phyloP scores from a whole-genome alignment of 106 monocot genomes.

The Apostasia shenzhenica region DNA sequence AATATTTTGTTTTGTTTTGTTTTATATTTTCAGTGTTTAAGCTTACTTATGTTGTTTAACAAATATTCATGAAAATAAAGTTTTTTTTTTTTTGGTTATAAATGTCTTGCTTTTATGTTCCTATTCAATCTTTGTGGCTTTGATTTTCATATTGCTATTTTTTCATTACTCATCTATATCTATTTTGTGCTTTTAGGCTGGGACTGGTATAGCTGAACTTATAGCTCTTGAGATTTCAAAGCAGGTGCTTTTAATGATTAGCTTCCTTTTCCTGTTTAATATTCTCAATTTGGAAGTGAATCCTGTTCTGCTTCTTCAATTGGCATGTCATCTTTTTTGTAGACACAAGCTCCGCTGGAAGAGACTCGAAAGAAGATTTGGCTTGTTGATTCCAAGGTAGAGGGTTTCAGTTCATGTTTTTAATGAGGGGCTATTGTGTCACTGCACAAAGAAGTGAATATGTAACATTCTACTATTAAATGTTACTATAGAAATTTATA shows the following conservation, averaged over 20 bases:
- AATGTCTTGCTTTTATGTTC: not conserved
- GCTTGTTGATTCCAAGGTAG: constrained; percentile 97
- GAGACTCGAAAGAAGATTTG: constrained; percentile 91
- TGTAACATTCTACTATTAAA: no score
- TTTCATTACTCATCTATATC: not conserved
- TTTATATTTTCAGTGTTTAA: not conserved
- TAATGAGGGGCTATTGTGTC: not conserved
- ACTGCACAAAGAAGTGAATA: no score
- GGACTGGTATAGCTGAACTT: constrained; percentile 80
- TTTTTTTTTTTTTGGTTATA: not conserved
- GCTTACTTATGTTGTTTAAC: not conserved
- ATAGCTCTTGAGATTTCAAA: constrained; percentile 78
- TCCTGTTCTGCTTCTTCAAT: not conserved
- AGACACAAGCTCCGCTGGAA: constrained; percentile 65
- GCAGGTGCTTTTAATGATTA: constrained; percentile 34
- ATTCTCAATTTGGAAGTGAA: not conserved
- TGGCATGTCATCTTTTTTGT: not conserved
- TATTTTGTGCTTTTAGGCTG: constrained; percentile 43
- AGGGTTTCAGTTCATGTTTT: constrained; percentile 1
- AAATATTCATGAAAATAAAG: not conserved
- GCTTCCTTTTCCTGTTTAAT: not conserved
- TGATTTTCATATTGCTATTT: not conserved
- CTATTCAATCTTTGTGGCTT: not conserved
- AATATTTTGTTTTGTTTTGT: not conserved
- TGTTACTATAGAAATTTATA: no score